Conservation (phyloP, 139 green algal genomes). For the Volvox reticuliferus region DNA sequence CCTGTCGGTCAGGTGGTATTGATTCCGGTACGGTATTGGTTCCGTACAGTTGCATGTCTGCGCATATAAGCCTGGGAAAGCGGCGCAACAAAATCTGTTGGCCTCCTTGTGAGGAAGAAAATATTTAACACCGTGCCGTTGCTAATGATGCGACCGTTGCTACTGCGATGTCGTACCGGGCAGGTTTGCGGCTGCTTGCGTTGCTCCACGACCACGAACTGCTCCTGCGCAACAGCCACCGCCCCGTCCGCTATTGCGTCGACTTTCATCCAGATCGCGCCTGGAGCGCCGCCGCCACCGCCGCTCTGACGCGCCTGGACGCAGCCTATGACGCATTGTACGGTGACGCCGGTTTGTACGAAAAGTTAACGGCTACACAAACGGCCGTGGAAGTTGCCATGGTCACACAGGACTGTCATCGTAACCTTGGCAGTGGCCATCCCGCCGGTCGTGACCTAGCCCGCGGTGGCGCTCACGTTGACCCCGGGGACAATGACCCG, state of each 20-base stretch:
- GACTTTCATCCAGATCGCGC: not conserved
- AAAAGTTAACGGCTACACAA: not conserved
- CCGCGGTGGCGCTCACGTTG: too few species aligned
- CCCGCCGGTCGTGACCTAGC: not conserved
- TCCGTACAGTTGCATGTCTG: too few species aligned
- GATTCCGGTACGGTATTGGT: too few species aligned
- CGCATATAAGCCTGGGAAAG: too few species aligned
- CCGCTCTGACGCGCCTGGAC: not conserved
- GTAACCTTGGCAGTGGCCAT: too few species aligned
- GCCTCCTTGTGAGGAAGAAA: too few species aligned
- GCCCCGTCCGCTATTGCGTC: conserved; percentile 10
- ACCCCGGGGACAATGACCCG: not conserved
- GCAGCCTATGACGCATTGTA: not conserved
- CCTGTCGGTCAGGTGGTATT: too few species aligned
- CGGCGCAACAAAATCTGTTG: too few species aligned
- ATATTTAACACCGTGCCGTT: too few species aligned
- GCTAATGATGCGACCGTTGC: too few species aligned
- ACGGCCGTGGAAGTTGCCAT: not conserved
- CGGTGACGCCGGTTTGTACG: not conserved
- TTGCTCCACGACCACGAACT: conserved; percentile 31
- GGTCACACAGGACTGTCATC: too few species aligned
- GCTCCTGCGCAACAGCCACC: conserved; percentile 20
- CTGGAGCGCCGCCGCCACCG: not conserved
- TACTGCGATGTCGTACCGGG: too few species aligned
- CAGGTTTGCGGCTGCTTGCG: conserved; percentile 23